Evolutionary conservation across 805 yeast genomes (phyloP).

Genomic region (Wickerhamomyces sydowiorum): DNA sequence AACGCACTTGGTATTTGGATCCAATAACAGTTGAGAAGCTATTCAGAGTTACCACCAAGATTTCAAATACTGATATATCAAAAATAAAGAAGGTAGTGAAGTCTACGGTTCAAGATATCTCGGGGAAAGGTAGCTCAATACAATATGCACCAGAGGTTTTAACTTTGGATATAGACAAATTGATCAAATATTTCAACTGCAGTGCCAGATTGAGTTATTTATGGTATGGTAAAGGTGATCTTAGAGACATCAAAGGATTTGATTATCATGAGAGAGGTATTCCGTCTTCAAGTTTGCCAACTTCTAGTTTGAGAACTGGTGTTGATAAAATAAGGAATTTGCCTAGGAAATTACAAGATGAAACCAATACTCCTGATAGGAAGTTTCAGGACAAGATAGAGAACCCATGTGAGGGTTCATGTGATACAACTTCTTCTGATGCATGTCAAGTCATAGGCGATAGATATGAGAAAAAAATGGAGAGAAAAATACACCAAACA

Average conservation of each 20-base stretch:
- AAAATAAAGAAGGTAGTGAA: constrained; percentile 64
- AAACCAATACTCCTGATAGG: constrained; percentile 6
- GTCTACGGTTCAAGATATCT: constrained; percentile 64
- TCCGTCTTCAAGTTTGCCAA: constrained; percentile 3
- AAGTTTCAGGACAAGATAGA: neutral
- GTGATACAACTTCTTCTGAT: neutral
- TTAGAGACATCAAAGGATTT: constrained; percentile 26
- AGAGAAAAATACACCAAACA: neutral
- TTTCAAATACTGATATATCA: constrained; percentile 35
- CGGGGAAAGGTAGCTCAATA: constrained; percentile 31
- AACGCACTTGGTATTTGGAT: constrained; percentile 49
- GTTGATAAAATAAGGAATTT: constrained; percentile 21
- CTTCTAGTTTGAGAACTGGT: constrained; percentile 18
- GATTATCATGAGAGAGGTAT: constrained; percentile 9
- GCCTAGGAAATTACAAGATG: constrained; percentile 19
- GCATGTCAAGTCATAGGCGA: neutral
- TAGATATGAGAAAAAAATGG: neutral
- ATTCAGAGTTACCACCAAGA: constrained; percentile 40
- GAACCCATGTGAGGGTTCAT: neutral
- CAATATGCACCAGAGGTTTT: constrained; percentile 31
- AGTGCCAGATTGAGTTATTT: constrained; percentile 33
- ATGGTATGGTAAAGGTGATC: constrained; percentile 48
- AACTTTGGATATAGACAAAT: constrained; percentile 31
- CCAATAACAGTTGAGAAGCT: constrained; percentile 46
- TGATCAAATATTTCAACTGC: constrained; percentile 18